These are phyloP conservation scores for Puccinia coronata DNA, from an alignment of 1,284 basidiomycete genomes.

Conservation along the genomic window DNA sequence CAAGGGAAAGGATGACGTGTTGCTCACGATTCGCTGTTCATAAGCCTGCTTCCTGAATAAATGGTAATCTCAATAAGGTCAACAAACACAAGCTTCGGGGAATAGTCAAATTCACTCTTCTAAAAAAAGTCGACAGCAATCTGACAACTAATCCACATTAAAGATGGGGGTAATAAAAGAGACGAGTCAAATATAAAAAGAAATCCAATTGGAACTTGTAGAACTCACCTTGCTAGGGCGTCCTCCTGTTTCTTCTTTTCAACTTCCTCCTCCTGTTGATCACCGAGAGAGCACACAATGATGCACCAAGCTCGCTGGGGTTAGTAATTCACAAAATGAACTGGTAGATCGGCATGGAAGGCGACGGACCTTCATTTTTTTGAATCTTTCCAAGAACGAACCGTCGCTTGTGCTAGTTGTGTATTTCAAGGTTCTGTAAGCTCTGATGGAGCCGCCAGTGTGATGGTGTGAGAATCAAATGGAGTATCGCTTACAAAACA, in stretches of 20 bases:
- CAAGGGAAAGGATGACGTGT: neutral
- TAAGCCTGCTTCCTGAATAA: slow-evolving; percentile 44
- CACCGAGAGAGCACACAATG: neutral
- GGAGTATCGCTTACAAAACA: slow-evolving; percentile 31
- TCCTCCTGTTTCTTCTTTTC: slow-evolving; percentile 49
- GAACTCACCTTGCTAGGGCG: slow-evolving; percentile 38
- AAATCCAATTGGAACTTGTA: neutral
- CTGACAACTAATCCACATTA: neutral
- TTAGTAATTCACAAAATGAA: too few species aligned
- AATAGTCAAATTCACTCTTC: too few species aligned
- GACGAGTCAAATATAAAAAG: neutral
- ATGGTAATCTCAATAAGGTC: slow-evolving; percentile 13
- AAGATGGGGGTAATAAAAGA: neutral
- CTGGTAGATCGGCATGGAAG: neutral
- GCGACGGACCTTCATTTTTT: slow-evolving; percentile 40
- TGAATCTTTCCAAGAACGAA: slow-evolving; percentile 47
- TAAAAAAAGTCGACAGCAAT: slow-evolving; percentile 8
- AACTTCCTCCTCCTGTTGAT: slow-evolving; percentile 44
- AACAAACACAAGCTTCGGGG: slow-evolving; percentile 16
- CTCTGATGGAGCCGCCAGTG: neutral
- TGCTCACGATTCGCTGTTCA: slow-evolving; percentile 40
- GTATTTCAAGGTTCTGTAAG: neutral
- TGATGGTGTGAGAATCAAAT: neutral
- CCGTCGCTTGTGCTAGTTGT: slow-evolving; percentile 41
- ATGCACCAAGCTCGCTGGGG: neutral